Conservation (phyloP, 495 filamentous ascomycete genomes). For the Melanomma pulvis-pyrius region DNA sequence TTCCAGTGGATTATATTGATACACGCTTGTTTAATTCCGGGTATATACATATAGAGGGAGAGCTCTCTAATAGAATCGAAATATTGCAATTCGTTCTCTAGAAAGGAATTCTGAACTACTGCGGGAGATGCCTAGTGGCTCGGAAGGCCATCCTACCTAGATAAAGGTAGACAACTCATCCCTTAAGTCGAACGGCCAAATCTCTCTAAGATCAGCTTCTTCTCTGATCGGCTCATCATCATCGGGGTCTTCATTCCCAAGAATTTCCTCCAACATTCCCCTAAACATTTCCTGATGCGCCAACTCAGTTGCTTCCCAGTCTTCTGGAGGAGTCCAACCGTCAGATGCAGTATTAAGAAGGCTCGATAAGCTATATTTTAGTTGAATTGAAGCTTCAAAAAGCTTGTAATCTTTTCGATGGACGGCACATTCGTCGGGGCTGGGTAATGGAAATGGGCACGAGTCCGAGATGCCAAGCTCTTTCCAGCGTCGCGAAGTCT, state of each 20-base stretch:
- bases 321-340: slow-evolving; percentile 49
- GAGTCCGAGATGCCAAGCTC: slow-evolving; percentile 47
- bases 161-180: slow-evolving; percentile 8
- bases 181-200: slow-evolving; percentile 47
- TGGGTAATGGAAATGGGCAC: slow-evolving; percentile 46
- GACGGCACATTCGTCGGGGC: slow-evolving; percentile 40
- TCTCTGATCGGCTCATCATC: slow-evolving; percentile 46
- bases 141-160: neutral
- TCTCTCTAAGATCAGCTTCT: slow-evolving; percentile 42
- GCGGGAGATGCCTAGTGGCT: slow-evolving; percentile 8
- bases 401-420: slow-evolving; percentile 47
- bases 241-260: slow-evolving; percentile 37
- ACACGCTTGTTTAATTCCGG: slow-evolving; percentile 6
- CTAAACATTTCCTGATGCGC: slow-evolving; percentile 44
- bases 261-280: slow-evolving; percentile 35
- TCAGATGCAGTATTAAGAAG: slow-evolving; percentile 46
- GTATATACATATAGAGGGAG: slow-evolving; percentile 5
- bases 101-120: neutral
- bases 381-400: slow-evolving; percentile 45
- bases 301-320: slow-evolving; percentile 45
- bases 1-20: neutral
- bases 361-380: slow-evolving; percentile 43
- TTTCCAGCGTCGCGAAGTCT: slow-evolving; percentile 45
- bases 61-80: slow-evolving; percentile 6
- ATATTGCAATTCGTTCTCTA: slow-evolving; percentile 1